Base-by-base conservation (phyloP, 331 rosid genomes). In the Dryas integrifolia region DNA sequence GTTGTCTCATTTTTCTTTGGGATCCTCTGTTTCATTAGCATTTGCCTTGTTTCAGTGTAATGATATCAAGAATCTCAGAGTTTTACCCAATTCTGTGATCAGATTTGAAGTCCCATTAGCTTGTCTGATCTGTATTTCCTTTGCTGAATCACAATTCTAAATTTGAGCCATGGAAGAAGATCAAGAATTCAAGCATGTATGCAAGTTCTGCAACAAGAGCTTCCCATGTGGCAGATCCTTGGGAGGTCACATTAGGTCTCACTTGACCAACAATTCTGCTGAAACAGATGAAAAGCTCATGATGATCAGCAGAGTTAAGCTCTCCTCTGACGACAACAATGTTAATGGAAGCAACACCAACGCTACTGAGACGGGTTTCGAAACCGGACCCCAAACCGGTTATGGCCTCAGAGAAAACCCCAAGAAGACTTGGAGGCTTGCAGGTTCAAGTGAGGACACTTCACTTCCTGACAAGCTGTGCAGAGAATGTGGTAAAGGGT, bases 161-260 rank as follows among this genome's bases (percentile, higher is more conserved):
- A 43, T 1, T 62, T 41, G 50, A n/a, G 38, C 84, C 77, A 93
- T 91, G 97, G 96, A 86, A 45, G 87, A 74, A 77, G 77, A 77
- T 61, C 83, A 67, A 82, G 82, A 67, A 63, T 63, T 81, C 21
- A 88, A 86, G 83, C 85, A 89, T 66, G 79, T 66, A 18, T 94
- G 98, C 86, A 94, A 89, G 82, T 84, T 85, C 80, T 94, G 98
- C 84, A 59, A 68, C 79, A 94, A 84, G 85, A 82, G 82, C 43
- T 94, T 94, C 72, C 89, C 90, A 35, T 87, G 95, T 69, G 97
- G 95, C 0, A 89, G 95, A 94, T 91, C 98, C n/a, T 76, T 94
- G 76, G 98, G 98, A 24, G 97, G 97, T 39, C 98, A 93, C 81
- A 89, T 94, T 92, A 94, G 94, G 92, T 91, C 96, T 74, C 97